Conservation (phyloP, 768 basidiomycete genomes). For the Galerina sulciceps region DNA sequence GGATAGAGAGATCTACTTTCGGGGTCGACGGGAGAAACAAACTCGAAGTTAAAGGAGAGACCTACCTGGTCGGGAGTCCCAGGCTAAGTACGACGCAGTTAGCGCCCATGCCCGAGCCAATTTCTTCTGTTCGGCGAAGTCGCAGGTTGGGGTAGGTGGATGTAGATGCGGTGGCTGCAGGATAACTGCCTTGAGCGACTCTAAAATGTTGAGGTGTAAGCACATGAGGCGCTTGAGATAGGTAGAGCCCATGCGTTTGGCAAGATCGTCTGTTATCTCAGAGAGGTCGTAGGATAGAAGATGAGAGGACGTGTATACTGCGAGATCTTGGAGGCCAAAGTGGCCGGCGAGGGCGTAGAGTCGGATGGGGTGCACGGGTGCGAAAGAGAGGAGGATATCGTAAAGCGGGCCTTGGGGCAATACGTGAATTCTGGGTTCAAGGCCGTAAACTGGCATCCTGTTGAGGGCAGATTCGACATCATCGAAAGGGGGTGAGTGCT, state of each 20-base stretch:
- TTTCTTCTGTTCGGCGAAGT: conserved; percentile 35
- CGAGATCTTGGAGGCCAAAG: conserved; percentile 20
- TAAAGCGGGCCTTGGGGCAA: conserved; percentile 14
- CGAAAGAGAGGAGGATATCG: conserved; percentile 24
- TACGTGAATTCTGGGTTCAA: conserved; percentile 15
- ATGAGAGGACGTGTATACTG: conserved; percentile 23
- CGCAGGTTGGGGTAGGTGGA: conserved; percentile 30
- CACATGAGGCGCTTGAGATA: conserved; percentile 32
- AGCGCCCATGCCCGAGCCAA: conserved; percentile 43
- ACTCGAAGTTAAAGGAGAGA: neutral
- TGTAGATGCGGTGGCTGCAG: conserved; percentile 34
- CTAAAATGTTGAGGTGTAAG: conserved; percentile 26
- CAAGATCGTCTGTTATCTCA: conserved; percentile 28
- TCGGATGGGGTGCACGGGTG: conserved; percentile 20
- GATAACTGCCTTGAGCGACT: conserved; percentile 31
- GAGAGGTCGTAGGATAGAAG: conserved; percentile 28
- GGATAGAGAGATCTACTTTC: conserved; percentile 29
- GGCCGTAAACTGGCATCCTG: conserved; percentile 22
- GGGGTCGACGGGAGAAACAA: conserved; percentile 1
- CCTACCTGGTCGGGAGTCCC: conserved; percentile 42
- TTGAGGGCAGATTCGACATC: conserved; percentile 23
- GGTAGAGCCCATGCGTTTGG: conserved; percentile 27
- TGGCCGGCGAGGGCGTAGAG: conserved; percentile 28
- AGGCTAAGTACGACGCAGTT: conserved; percentile 36
- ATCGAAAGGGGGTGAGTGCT: conserved; percentile 20